Evolutionary conservation across 257 asterid genomes (phyloP).

Genomic region (Nicotiana otophora): DNA sequence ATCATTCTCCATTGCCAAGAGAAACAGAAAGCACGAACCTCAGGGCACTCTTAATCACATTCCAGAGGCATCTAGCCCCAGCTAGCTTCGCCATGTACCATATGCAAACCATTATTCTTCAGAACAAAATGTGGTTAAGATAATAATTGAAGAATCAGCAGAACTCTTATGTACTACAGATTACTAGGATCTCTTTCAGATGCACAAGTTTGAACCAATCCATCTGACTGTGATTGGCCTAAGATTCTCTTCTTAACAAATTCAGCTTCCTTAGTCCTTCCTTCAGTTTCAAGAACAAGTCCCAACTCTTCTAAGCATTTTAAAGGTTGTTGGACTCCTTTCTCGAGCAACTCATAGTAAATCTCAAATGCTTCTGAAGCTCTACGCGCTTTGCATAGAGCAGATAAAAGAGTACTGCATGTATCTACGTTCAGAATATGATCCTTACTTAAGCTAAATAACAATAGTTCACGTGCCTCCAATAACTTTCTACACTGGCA

Average conservation of each 20-base stretch:
- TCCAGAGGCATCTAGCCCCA: not conserved
- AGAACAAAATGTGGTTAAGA: not conserved
- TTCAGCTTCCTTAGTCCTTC: slow-evolving; percentile 64
- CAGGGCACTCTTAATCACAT: not conserved
- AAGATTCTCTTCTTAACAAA: slow-evolving; percentile 66
- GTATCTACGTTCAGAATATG: slow-evolving; percentile 30
- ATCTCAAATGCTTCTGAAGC: slow-evolving; percentile 54
- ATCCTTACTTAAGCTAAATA: slow-evolving; percentile 41
- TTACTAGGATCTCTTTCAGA: not conserved
- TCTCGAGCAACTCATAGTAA: slow-evolving; percentile 64
- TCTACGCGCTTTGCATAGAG: slow-evolving; percentile 42
- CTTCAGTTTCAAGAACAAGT: slow-evolving; percentile 48
- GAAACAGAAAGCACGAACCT: not conserved
- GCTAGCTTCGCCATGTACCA: not conserved
- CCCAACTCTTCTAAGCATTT: slow-evolving; percentile 48
- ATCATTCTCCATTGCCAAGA: not conserved
- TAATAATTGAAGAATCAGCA: not conserved
- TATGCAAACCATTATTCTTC: not conserved
- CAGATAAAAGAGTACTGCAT: slow-evolving; percentile 31
- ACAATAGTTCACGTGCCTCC: slow-evolving; percentile 47
- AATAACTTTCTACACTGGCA: slow-evolving; percentile 37
- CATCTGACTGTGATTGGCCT: slow-evolving; percentile 1
- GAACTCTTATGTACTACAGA: not conserved
- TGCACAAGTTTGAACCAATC: slow-evolving; percentile 1
- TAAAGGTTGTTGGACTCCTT: slow-evolving; percentile 43